A percentile compares a stretch with the other conserved stretches of the same genome.
These are phyloP conservation scores for Eragrostis curvula DNA, from an alignment of 176 grass and related monocot species.

Conservation along the genomic window DNA sequence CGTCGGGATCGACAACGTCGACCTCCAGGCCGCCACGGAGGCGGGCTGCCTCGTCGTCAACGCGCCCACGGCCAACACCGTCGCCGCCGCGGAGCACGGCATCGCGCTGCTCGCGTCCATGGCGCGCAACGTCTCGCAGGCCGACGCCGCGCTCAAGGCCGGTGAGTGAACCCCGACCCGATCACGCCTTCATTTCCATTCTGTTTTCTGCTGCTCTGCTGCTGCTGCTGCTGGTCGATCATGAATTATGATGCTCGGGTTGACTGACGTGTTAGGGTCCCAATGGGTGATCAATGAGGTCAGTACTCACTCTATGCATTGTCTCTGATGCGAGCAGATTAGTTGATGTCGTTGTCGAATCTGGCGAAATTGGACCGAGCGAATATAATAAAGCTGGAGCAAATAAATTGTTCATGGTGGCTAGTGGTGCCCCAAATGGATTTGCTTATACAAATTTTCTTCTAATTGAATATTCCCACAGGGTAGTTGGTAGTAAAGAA, in stretches of 20 bases:
- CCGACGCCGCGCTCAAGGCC: conserved; percentile 66
- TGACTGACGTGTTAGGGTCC: neutral
- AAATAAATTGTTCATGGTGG: neutral
- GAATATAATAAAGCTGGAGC: neutral
- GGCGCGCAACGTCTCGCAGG: conserved; percentile 75
- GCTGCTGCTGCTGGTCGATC: neutral
- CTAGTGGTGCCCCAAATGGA: neutral
- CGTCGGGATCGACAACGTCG: conserved; percentile 88
- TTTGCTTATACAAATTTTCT: conserved; percentile 6
- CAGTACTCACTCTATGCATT: conserved; percentile 5
- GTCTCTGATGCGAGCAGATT: neutral
- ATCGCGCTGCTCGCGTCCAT: conserved; percentile 78
- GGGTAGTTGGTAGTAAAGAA: neutral
- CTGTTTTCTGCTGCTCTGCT: neutral
- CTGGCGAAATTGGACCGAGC: neutral
- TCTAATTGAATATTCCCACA: conserved; percentile 24
- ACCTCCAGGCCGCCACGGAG: conserved; percentile 77
- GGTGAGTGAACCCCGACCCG: conserved; percentile 43
- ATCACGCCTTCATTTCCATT: neutral
- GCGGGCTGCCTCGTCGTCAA: conserved; percentile 77
- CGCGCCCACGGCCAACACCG: conserved; percentile 72
- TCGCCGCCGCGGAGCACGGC: conserved; percentile 81
- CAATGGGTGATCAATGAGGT: neutral
- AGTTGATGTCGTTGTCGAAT: neutral
- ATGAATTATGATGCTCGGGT: neutral